Evolutionary conservation across 441 rosid genomes (phyloP).

Genomic region (Manihot esculenta): DNA sequence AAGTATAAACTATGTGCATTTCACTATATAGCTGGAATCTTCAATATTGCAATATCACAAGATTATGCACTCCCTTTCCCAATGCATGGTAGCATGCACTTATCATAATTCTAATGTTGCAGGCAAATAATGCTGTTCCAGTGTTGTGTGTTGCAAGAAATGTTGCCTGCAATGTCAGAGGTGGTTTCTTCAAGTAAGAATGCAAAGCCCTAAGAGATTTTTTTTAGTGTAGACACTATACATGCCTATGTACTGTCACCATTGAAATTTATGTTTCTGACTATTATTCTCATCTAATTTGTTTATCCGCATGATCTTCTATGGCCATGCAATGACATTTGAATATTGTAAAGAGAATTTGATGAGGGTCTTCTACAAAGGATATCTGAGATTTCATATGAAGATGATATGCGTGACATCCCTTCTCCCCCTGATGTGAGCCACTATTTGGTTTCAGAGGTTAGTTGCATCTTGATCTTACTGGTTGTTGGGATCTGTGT

Average conservation of each 20-base stretch:
- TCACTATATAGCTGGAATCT: constrained; percentile 24
- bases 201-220: constrained; percentile 9
- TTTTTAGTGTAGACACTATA: not conserved
- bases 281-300: constrained; percentile 8
- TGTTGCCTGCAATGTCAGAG: constrained; percentile 95
- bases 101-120: constrained; percentile 35
- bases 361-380: constrained; percentile 87
- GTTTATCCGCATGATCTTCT: constrained; percentile 11
- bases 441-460: constrained; percentile 89
- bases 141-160: constrained; percentile 87
- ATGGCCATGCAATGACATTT: constrained; percentile 27
- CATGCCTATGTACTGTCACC: not conserved
- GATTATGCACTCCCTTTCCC: not conserved
- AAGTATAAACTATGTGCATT: constrained; percentile 48
- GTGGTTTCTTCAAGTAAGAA: constrained; percentile 91
- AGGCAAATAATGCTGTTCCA: constrained; percentile 80
- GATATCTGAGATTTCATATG: constrained; percentile 72
- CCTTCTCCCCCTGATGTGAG: constrained; percentile 97
- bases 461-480: constrained; percentile 38
- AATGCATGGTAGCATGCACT: constrained; percentile 12
- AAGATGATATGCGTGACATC: constrained; percentile 60
- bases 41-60: constrained; percentile 11
- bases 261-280: constrained; percentile 16
- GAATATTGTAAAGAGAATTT: constrained; percentile 62
- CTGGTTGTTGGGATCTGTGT: not conserved